Percentiles rank a stretch among this genome's conserved stretches.
phyloP scores from a whole-genome alignment of 176 grass and related monocot species.

The Musa acuminata region DNA sequence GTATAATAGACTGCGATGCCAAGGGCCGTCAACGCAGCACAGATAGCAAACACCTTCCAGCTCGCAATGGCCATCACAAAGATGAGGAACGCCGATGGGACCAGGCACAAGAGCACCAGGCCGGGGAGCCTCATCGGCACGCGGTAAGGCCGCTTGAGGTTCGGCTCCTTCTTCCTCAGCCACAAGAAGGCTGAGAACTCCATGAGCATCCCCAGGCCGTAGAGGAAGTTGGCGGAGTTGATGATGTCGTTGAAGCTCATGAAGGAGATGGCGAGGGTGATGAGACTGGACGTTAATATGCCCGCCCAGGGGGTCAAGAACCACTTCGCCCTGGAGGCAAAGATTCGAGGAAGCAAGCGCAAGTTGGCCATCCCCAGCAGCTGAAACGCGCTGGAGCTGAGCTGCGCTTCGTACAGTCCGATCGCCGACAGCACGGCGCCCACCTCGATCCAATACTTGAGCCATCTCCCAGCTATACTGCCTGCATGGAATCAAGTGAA shows the following conservation, averaged over 20 bases:
- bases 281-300: conserved; percentile 48
- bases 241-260: conserved; percentile 78
- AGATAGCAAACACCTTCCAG: conserved; percentile 68
- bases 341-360: conserved; percentile 53
- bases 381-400: conserved; percentile 79
- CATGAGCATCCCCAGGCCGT: conserved; percentile 86
- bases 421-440: conserved; percentile 79
- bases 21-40: conserved; percentile 33
- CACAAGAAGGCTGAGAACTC: conserved; percentile 78
- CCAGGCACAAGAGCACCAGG: conserved; percentile 38
- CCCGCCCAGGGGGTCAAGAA: conserved; percentile 76
- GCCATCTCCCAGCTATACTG: conserved; percentile 57
- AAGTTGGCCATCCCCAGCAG: conserved; percentile 91
- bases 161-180: conserved; percentile 41
- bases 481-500: conserved; percentile 25
- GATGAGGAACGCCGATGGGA: conserved; percentile 64
- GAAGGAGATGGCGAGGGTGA: conserved; percentile 74
- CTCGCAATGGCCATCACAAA: conserved; percentile 81
- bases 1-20: conserved; percentile 44
- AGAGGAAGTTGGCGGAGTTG: conserved; percentile 81
- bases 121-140: conserved; percentile 33
- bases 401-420: conserved; percentile 71
- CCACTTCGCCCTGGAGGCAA: conserved; percentile 30
- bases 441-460: conserved; percentile 90
- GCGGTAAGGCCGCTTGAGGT: conserved; percentile 40